These are phyloP conservation scores for Darksidea phi DNA, from an alignment of 495 filamentous ascomycete species.

Conservation along the genomic window DNA sequence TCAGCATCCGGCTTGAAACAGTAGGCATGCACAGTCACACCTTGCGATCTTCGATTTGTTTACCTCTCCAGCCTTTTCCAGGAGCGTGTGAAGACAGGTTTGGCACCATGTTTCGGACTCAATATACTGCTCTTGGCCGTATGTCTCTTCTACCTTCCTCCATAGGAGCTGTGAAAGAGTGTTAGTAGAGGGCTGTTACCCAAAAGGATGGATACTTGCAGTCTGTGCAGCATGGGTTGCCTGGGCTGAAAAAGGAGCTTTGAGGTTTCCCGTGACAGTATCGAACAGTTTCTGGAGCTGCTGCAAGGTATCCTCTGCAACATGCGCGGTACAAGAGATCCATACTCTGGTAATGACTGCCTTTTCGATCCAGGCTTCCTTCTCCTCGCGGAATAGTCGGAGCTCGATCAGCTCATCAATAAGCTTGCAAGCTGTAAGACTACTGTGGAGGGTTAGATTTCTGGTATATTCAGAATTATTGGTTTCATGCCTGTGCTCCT, in stretches of 20 bases:
- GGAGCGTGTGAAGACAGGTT: slow-evolving; percentile 63
- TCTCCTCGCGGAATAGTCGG: slow-evolving; percentile 46
- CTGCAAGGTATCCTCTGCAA: slow-evolving; percentile 33
- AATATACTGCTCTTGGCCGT: slow-evolving; percentile 53
- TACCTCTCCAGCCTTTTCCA: slow-evolving; percentile 59
- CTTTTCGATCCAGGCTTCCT: slow-evolving; percentile 61
- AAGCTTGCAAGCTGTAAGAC: slow-evolving; percentile 50
- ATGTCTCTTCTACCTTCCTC: slow-evolving; percentile 65
- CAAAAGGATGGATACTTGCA: background rate
- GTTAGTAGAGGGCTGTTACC: background rate
- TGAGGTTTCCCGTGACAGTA: slow-evolving; percentile 40
- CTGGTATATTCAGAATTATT: slow-evolving; percentile 35
- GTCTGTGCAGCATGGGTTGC: slow-evolving; percentile 70
- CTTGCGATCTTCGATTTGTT: slow-evolving; percentile 69
- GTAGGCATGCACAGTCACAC: slow-evolving; percentile 45
- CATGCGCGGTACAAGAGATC: slow-evolving; percentile 50
- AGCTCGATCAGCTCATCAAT: slow-evolving; percentile 60
- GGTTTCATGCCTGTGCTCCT: slow-evolving; percentile 38
- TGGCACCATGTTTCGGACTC: slow-evolving; percentile 68
- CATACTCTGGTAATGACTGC: slow-evolving; percentile 61
- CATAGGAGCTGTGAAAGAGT: slow-evolving; percentile 62
- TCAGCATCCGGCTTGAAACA: slow-evolving; percentile 25
- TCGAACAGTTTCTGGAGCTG: slow-evolving; percentile 46
- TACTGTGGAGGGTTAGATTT: slow-evolving; percentile 33
- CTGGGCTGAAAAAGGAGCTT: slow-evolving; percentile 47